A percentile compares a stretch with the other conserved stretches of the same genome.
These are phyloP conservation scores for Apiotrichum domesticum DNA, from an alignment of 1,284 basidiomycete species.

Conservation along the genomic window DNA sequence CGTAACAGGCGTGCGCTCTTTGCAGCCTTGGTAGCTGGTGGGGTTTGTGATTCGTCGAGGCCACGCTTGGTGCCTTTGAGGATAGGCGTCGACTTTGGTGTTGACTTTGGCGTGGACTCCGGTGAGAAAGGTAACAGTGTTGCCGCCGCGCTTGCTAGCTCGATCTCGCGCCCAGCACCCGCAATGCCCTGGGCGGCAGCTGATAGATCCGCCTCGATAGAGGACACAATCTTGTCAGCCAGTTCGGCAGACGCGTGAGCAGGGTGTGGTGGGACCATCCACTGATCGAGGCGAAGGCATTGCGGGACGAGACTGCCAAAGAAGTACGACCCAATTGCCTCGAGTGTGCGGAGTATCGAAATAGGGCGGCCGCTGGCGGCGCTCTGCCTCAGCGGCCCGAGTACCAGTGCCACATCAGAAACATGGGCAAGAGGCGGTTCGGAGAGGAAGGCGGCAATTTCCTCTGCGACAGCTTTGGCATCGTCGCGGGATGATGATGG, in stretches of 20 bases:
- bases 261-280: conserved; percentile 6
- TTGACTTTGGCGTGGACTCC: background rate
- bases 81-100: no score
- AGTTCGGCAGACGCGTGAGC: background rate
- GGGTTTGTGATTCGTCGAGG: background rate
- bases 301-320: conserved; percentile 7
- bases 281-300: conserved; percentile 11
- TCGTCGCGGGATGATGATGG: background rate
- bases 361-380: conserved; percentile 15
- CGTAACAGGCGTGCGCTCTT: conserved; percentile 29
- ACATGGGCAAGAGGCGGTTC: conserved; percentile 2
- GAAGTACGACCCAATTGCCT: conserved; percentile 20
- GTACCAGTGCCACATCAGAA: conserved; percentile 3
- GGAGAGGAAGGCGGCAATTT: conserved; percentile 9
- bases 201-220: background rate
- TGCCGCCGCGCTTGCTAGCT: background rate
- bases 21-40: conserved; percentile 20
- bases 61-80: conserved; percentile 12
- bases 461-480: background rate
- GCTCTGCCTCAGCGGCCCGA: conserved; percentile 21
- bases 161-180: background rate
- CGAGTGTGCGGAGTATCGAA: conserved; percentile 21
- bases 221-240: background rate
- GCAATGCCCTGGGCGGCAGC: background rate
- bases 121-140: background rate